Base-by-base conservation (phyloP, 139 green algal species). In the Tetradesmus lagerheimii region DNA sequence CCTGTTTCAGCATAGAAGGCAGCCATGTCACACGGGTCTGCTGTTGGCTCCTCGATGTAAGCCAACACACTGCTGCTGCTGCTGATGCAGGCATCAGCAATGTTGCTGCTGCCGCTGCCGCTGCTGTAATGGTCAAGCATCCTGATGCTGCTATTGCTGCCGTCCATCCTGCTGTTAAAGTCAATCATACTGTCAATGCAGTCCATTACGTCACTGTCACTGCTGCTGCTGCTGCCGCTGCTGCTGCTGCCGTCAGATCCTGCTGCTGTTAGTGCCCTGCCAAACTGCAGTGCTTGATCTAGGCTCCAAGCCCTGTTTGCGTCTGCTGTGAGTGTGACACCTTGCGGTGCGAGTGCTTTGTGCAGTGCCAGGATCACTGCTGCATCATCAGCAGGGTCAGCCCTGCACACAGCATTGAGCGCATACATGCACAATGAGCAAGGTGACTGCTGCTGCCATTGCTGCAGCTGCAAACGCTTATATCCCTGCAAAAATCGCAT, bases 241-340 rank as follows among this genome's bases (percentile, higher is more conserved):
- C 83, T 87, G 83, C 83, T 34, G 38, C 64, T 88, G 64, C 62
- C 43, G 79, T 23, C 47, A 35, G 53, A 23, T 53, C 29, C 50
- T 78, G 71, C 80, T 77, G 74, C 39, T 27, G 27, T 29, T 27
- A 78, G 83, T 4, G 89, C 90, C n/a, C 31, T 35, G 6, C 85
- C 93, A 92, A 97, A 97, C 35, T 80, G 34, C 31, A 93, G 29
- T 6, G 98, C 98, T 50, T 98, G 67, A 25, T 94, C 80, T 53
- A 98, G 74, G 11, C 18, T 89, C 97, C 98, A 99, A 2, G 81
- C 91, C 14, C 96, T 93, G 94, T 99, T 99, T 62, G 98, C 97
- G 76, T 99, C 98, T 1, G 93, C 94, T 0, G 97, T 92, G 23
- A 99, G 89, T 8, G 14, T 83, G 0, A 99, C 89, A 34, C 64